A percentile compares a stretch with the other conserved stretches of the same genome.
Evolutionary conservation across 768 basidiomycete genomes (phyloP).

Genomic region (Lentinula guzmanii): DNA sequence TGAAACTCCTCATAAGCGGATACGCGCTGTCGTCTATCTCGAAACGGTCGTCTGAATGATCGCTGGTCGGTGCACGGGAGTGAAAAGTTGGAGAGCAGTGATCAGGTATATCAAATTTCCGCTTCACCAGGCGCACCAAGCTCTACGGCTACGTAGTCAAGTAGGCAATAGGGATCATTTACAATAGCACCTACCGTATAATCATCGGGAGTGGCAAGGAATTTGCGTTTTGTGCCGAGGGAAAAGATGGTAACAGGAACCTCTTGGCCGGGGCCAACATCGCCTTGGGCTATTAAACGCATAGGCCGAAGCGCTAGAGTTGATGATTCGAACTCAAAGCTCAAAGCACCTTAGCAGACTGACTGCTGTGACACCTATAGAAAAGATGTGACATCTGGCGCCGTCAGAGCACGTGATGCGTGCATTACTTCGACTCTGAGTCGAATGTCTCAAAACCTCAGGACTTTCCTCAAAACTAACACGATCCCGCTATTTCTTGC

Average conservation of each 20-base stretch:
- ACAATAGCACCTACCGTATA: not conserved
- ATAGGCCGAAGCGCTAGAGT: not conserved
- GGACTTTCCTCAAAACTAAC: not conserved
- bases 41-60: not conserved
- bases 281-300: not conserved
- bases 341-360: no score
- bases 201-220: not conserved
- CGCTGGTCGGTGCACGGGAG: not conserved
- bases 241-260: not conserved
- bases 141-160: not conserved
- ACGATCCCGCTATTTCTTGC: not conserved
- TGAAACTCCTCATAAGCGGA: not conserved
- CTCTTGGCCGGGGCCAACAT: not conserved
- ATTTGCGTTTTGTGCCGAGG: not conserved
- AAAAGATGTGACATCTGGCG: no score
- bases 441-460: not conserved
- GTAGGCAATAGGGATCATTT: not conserved
- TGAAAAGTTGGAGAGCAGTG: not conserved
- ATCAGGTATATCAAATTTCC: not conserved
- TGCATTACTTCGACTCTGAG: not conserved
- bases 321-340: no score
- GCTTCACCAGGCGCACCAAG: not conserved
- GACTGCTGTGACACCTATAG: not conserved
- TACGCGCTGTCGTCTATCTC: slow-evolving; percentile 2
- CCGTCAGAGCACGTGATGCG: not conserved